Evolutionary conservation across 192 early-diverging fungal species (phyloP).

Genomic region (Jimgerdemannia flammicorona): DNA sequence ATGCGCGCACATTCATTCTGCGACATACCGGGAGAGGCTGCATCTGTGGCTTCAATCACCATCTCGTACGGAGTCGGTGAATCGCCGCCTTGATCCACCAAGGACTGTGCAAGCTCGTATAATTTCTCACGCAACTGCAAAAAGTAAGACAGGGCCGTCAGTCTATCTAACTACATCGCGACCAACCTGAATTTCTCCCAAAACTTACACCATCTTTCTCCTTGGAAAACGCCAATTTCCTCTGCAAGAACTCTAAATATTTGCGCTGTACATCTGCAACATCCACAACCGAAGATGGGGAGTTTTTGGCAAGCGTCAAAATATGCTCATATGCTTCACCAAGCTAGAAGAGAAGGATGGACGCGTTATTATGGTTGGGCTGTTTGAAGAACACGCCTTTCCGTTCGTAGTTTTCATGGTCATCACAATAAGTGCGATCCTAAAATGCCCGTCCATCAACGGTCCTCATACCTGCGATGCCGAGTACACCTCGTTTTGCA

Average conservation of each 20-base stretch:
- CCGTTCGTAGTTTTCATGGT: too few species aligned
- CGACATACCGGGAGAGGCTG: conserved; percentile 24
- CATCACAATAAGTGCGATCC: too few species aligned
- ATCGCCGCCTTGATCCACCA: conserved; percentile 20
- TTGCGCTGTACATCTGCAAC: conserved; percentile 12
- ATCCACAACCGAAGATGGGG: not conserved
- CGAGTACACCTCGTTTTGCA: conserved; percentile 62
- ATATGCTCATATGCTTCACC: conserved; percentile 21
- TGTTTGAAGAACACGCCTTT: too few species aligned
- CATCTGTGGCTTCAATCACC: conserved; percentile 42
- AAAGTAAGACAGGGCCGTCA: not conserved
- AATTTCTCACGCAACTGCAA: conserved; percentile 34
- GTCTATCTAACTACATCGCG: not conserved
- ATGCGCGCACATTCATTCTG: not conserved
- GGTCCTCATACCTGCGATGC: conserved; percentile 42
- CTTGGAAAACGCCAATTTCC: not conserved
- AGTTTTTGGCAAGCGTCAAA: conserved; percentile 1
- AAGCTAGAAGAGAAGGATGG: conserved; percentile 3
- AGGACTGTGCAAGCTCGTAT: conserved; percentile 20
- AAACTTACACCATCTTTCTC: conserved; percentile 14
- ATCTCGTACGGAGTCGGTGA: conserved; percentile 42
- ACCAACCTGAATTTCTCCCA: not conserved
- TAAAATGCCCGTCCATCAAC: not conserved
- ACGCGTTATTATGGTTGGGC: not conserved
- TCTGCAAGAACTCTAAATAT: conserved; percentile 10